Conservation (phyloP, 352 stramenopile genomes). For the Globisporangium cederbergense region DNA sequence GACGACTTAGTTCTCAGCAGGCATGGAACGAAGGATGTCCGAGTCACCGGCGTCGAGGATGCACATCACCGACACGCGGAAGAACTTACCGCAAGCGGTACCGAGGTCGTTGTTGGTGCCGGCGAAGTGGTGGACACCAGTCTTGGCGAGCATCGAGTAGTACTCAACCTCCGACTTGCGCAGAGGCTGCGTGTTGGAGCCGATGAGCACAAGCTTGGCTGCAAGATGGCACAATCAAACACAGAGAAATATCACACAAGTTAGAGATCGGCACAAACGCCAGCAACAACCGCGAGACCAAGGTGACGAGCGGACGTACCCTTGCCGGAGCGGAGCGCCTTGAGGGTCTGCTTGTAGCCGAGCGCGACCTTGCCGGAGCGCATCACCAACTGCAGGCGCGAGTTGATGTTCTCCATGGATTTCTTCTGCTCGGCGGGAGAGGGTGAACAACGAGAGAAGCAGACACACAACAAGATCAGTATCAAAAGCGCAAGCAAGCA, state of each 20-base stretch:
- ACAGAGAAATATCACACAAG: neutral
- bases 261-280: neutral
- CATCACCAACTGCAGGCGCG: conserved; percentile 98
- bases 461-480: conserved; percentile 21
- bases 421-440: conserved; percentile 89
- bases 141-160: conserved; percentile 99
- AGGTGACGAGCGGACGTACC: conserved; percentile 27
- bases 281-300: neutral
- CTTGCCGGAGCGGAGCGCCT: conserved; percentile 95
- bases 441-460: neutral
- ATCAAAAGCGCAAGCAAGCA: conserved; percentile 20
- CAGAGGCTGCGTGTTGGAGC: conserved; percentile 97
- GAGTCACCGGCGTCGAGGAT: conserved; percentile 98
- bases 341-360: conserved; percentile 98
- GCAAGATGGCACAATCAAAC: neutral
- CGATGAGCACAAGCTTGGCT: conserved; percentile 98
- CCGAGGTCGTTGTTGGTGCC: conserved; percentile 98
- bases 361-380: conserved; percentile 98
- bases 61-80: conserved; percentile 95
- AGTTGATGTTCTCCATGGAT: conserved; percentile 99
- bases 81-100: conserved; percentile 99
- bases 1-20: conserved; percentile 34
- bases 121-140: conserved; percentile 97
- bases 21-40: conserved; percentile 94
- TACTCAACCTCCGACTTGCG: conserved; percentile 99